Percentiles rank a stretch among this genome's conserved stretches.
Evolutionary conservation across 768 basidiomycete genomes (phyloP).

Genomic region (Suillus hirtellus): DNA sequence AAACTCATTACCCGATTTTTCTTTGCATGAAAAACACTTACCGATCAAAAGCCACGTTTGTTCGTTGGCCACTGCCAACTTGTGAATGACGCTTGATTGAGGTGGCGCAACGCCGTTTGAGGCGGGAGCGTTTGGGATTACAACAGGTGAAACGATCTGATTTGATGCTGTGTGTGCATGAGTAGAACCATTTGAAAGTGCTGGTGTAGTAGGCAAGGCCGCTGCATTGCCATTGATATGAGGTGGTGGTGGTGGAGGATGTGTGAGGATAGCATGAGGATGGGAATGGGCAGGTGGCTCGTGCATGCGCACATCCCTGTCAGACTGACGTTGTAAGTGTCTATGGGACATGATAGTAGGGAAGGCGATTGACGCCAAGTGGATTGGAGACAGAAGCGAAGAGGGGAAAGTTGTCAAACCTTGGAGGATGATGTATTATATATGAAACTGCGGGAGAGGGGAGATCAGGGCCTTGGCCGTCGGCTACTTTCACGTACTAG

Average conservation of each 20-base stretch:
- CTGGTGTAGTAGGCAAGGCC: constrained; percentile 46
- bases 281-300: constrained; percentile 50
- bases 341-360: constrained; percentile 54
- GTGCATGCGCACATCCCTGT: constrained; percentile 65
- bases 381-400: constrained; percentile 36
- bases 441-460: constrained; percentile 45
- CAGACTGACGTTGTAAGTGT: constrained; percentile 58
- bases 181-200: constrained; percentile 44
- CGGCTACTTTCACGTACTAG: constrained; percentile 35
- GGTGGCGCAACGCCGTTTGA: constrained; percentile 26
- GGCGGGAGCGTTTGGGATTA: constrained; percentile 34
- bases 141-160: constrained; percentile 49
- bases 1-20: constrained; percentile 18
- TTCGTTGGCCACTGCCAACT: constrained; percentile 85
- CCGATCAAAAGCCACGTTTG: constrained; percentile 96
- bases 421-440: constrained; percentile 56
- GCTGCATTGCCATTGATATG: constrained; percentile 55
- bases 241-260: constrained; percentile 37
- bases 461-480: constrained; percentile 44
- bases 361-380: constrained; percentile 24
- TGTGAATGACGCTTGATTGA: constrained; percentile 57
- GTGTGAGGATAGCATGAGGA: constrained; percentile 44
- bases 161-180: constrained; percentile 37
- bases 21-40: constrained; percentile 27
- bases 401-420: constrained; percentile 48